Base-by-base conservation (phyloP, 1,139 yeast species). In the Saccharomyces hybrid region DNA sequence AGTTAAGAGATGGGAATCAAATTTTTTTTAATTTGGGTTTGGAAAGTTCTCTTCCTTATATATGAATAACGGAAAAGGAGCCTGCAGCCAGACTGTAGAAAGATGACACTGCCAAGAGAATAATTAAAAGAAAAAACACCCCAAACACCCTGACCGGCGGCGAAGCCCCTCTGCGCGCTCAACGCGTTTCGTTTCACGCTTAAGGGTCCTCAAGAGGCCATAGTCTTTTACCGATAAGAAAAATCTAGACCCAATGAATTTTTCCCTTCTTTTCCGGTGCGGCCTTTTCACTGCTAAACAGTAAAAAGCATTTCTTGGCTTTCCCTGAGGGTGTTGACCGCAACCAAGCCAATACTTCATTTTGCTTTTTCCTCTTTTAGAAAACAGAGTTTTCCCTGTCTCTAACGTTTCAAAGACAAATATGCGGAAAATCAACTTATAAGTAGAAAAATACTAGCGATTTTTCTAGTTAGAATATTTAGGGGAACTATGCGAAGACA, bases 121-220 rank as follows among this genome's bases (percentile, higher is more conserved):
- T 38, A 38, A 38, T 38, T 38, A 38, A 38, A 16, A 38, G 44
- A 34, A 34, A 34, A 34, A 16, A 38, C 44, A 38, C 44, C 44
- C 44, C 44, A 38, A 38, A 38, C 44, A 38, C 44, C 44, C 44
- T 38, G 44, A 38, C 44, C 44, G 44, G 44, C 44, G 44, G 44
- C 44, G 44, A 38, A 38, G 44, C 44, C 44, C 44, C 44, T 38
- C 44, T 38, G 44, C 25, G 20, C 44, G 44, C 20, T 38, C 44
- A 38, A 38, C 44, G 44, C 44, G 25, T 38, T 16, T 38, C 44
- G 44, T 16, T 38, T 38, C 11, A 38, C 44, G 25, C 44, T 38
- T 38, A 38, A 38, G 44, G 44, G 44, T 38, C 44, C 44, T 38
- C 44, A 38, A 38, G 44, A 16, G 44, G 25, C 23, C 23, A 16